Base-by-base conservation (phyloP, 2,329 filamentous ascomycete genomes). In the Fusarium paranaense region DNA sequence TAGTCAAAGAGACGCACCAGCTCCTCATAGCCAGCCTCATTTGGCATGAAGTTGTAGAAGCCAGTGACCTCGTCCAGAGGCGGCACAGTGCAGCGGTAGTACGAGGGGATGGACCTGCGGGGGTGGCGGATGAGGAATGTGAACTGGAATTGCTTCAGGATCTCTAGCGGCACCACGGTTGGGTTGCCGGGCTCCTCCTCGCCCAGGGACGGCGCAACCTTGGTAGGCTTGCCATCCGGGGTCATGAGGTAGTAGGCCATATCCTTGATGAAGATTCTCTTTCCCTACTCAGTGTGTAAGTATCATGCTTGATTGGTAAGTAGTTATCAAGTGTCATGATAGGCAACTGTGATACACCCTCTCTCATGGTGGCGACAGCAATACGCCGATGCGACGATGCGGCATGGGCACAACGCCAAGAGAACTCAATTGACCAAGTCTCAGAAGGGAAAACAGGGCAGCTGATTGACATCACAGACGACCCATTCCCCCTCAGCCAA, bases 71-170 rank as follows among this genome's bases (percentile, higher is more conserved):
- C 86, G 80, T 93, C 91, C 66, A 98, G 88, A 0, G 97, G 97
- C 16, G 97, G 95, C 63, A 98, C 90, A 59, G 94, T 97, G 89
- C 96, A 98, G 77, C 96, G 93, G 88, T 93, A 98, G 87, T 96
- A 98, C 56, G 94, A 97, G 9, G 97, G 97, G 74, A 98, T 95
- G 78, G 94, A 93, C 81, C 91, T 91, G 78, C 94, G 91, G n/a
- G 97, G 97, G 82, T 98, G 95, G 66, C 97, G 95, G 86, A 99
- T 98, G 73, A 98, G 89, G 85, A 99, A 98, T 25, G 95, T 94
- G 85, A 96, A 98, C 83, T 98, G 95, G 85, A 97, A 98, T 75
- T 91, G 88, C 79, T 91, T 89, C 67, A 98, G 87, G 68, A 94
- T 85, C 33, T 91, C 90, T 32, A 90, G 84, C 4, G 97, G 97